Base-by-base conservation (phyloP, 2,329 filamentous ascomycete species). In the Penicillium aurantiogriseum region DNA sequence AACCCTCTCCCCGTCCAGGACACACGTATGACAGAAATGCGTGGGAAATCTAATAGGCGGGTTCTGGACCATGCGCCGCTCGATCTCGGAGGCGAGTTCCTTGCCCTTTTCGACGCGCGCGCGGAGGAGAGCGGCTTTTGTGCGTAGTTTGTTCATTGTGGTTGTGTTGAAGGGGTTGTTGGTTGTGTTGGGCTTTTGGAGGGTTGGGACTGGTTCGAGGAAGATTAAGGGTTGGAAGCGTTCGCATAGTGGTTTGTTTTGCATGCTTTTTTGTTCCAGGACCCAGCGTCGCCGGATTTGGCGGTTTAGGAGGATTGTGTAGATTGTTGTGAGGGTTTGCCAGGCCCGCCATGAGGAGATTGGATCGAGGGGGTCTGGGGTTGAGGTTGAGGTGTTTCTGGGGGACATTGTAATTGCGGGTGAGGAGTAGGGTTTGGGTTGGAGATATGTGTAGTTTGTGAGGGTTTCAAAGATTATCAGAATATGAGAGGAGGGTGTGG, bases 51-150 rank as follows among this genome's bases (percentile, higher is more conserved):
- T 4, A 2, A 64, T 40, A 0, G 7, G 9, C 1, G 63, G 59
- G 4, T 21, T 2, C 17, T 59, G 43, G 5, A 10, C 35, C 61
- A 65, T 63, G 23, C 65, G 64, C 5, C 64, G 62, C 33, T 67
- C 63, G 21, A 66, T 67, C 35, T 67, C 61, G 1, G 58, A 48
- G 6, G 57, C 63, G 21, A 67, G 61, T 54, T 67, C 65, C 40
- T 67, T 67, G 23, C 65, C 64, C 23, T 67, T 67, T 52, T 67
- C 65, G 19, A 66, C 58, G n/a, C 65, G 61, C 13, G 54, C 63
- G 27, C 64, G 65, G 15, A 67, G 61, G 1, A 65, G 59, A 2
- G 44, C 51, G 3, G 58, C 57, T 42, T 42, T 55, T 1, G 38
- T 33, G 31, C 59, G 61, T 1, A 67, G 51, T 1, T 29, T 19